These are phyloP conservation scores for Closterium sp. DNA, from an alignment of 139 green algal species.

Conservation along the genomic window DNA sequence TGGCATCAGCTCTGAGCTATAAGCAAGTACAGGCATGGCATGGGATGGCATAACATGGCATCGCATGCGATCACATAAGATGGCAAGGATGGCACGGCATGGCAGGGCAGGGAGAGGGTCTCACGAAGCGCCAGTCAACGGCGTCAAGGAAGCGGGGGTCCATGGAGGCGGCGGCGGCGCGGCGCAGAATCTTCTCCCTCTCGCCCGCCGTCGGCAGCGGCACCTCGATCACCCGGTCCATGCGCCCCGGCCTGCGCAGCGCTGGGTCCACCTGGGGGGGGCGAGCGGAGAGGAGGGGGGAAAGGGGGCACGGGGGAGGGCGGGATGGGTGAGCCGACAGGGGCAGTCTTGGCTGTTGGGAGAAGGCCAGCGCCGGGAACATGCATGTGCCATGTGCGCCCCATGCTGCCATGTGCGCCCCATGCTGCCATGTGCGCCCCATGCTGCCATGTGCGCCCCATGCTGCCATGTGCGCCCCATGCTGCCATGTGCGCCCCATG, in stretches of 20 bases:
- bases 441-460: no score
- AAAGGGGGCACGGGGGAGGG: not conserved
- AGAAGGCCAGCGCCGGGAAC: no score
- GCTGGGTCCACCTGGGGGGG: conserved; percentile 47
- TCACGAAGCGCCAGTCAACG: conserved; percentile 28
- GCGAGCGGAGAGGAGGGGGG: not conserved
- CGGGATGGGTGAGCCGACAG: not conserved
- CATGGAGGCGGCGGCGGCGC: conserved; percentile 8
- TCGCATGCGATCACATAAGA: no score
- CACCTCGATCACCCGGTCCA: conserved; percentile 47
- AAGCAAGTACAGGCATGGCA: not conserved
- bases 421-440: no score
- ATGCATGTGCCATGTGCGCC: no score
- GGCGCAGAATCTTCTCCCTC: conserved; percentile 2
- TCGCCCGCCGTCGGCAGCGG: conserved; percentile 7
- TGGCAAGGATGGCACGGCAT: not conserved
- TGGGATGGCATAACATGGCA: not conserved
- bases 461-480: no score
- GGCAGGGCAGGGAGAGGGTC: not conserved
- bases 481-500: no score
- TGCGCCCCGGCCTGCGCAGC: conserved; percentile 55
- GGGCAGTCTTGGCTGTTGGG: not conserved
- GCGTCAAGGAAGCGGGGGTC: not conserved
- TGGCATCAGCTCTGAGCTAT: no score
- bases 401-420: no score